Evolutionary conservation across 208 protist genomes (phyloP).

Genomic region (Phytomonas sp.): DNA sequence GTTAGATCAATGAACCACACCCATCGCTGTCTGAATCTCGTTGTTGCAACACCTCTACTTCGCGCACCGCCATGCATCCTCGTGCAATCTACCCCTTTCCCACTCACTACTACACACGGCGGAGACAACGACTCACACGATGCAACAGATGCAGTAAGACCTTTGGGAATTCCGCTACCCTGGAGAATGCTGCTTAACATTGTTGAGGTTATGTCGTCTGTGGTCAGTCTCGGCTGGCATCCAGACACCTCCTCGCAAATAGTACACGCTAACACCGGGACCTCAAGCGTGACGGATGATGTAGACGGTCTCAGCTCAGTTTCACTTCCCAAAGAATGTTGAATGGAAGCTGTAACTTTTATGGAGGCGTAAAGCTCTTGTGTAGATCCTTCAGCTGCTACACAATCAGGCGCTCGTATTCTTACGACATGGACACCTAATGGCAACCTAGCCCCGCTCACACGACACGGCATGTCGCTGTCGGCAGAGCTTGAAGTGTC

Average conservation of each 20-base stretch:
- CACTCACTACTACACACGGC: neutral
- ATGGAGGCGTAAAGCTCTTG: neutral
- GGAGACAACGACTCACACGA: neutral
- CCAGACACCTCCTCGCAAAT: neutral
- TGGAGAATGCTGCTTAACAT: neutral
- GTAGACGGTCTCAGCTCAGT: neutral
- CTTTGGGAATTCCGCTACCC: neutral
- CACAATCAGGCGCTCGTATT: neutral
- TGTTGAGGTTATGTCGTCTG: neutral
- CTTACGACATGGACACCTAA: neutral
- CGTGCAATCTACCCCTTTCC: neutral
- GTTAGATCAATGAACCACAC: conserved; percentile 28
- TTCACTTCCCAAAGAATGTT: neutral
- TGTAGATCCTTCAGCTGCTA: neutral
- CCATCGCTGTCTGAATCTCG: neutral
- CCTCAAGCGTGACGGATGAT: neutral
- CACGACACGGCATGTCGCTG: neutral
- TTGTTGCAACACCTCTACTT: neutral
- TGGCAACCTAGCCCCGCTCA: neutral
- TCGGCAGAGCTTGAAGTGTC: neutral
- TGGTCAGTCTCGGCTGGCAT: neutral
- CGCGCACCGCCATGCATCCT: neutral
- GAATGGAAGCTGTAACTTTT: neutral
- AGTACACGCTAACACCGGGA: neutral
- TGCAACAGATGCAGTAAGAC: neutral